Evolutionary conservation across 2,329 filamentous ascomycete species (phyloP), one percentile per base, ranked within the genome.

Genomic region (Aspergillus awamori): DNA sequence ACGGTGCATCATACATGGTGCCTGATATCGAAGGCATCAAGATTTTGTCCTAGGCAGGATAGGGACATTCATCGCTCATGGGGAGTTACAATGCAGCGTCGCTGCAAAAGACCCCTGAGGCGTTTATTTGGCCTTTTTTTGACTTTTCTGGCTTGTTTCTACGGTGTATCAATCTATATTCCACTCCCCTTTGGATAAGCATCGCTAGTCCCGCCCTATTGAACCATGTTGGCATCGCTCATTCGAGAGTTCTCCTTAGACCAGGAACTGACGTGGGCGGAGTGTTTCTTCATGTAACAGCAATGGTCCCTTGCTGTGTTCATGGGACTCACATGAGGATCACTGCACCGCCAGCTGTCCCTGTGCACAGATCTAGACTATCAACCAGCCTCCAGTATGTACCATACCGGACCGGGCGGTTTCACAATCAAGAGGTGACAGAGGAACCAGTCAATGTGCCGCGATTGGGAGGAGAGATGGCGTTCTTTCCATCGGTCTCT

Each of bases 1-100:
- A 68, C 24, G n/a, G 17, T 55, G 48, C 47, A 58, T 63, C 56
- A 59, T 30, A n/a, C 15, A 20, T 30, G 2, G 8, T 52, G 61
- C 61, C 58, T 59, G 41, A 45, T 11, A 13, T 3, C 15, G 3
- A 39, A 63, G 61, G 61, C 59, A 58, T 28, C 11, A 8, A 47
- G 8, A 5, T n/a, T 1, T 7, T 13, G 7, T 20, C 4, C 10
- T 20, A 45, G 20, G 20, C 41, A 45, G 20, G 41, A 17, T 10
- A 17, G 8, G 41, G 10, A 24, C n/a, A 8, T 13, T 20, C 10
- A 45, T 24, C 41, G 3, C 20, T 45, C 41, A 20, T 24, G 17
- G 41, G 41, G 1, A 36, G 11, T 7, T 45, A 20, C 41, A 13
- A 45, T 13, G 20, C 20, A 11, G 41, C 24, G 8, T 13, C 6